Evolutionary conservation across 176 grass and related monocot genomes (phyloP).

Genomic region (Typha latifolia): DNA sequence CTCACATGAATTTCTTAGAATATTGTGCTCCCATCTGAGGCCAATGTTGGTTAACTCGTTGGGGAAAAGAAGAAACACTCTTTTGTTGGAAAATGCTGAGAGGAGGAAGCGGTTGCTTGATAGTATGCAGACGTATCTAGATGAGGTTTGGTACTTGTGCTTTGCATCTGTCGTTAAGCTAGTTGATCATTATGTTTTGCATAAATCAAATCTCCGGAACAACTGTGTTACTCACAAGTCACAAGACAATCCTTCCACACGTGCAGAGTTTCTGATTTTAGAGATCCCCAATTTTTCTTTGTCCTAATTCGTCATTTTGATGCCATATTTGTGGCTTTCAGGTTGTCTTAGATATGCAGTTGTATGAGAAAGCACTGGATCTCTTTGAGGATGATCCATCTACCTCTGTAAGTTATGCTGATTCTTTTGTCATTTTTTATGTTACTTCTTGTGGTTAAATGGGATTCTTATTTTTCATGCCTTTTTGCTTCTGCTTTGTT

Average conservation of each 20-base stretch:
- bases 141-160: constrained; percentile 42
- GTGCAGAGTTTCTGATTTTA: background rate
- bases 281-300: background rate
- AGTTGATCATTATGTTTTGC: background rate
- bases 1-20: constrained; percentile 40
- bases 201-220: background rate
- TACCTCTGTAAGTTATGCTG: constrained; percentile 61
- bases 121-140: constrained; percentile 85
- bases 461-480: background rate
- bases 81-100: constrained; percentile 84
- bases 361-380: constrained; percentile 92
- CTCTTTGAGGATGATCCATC: constrained; percentile 77
- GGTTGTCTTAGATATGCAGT: constrained; percentile 84
- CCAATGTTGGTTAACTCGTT: constrained; percentile 82
- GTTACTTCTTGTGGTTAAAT: background rate
- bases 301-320: background rate
- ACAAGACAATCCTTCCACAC: background rate
- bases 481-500: constrained; percentile 24
- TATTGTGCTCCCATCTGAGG: constrained; percentile 70
- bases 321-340: constrained; percentile 25
- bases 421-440: background rate
- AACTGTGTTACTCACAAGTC: background rate
- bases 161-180: background rate
- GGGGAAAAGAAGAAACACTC: constrained; percentile 75
- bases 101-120: constrained; percentile 70